Evolutionary conservation across 495 filamentous ascomycete genomes (phyloP), one percentile per base, ranked within the genome.

Genomic region (Podospora bellae-mahoneyi): DNA sequence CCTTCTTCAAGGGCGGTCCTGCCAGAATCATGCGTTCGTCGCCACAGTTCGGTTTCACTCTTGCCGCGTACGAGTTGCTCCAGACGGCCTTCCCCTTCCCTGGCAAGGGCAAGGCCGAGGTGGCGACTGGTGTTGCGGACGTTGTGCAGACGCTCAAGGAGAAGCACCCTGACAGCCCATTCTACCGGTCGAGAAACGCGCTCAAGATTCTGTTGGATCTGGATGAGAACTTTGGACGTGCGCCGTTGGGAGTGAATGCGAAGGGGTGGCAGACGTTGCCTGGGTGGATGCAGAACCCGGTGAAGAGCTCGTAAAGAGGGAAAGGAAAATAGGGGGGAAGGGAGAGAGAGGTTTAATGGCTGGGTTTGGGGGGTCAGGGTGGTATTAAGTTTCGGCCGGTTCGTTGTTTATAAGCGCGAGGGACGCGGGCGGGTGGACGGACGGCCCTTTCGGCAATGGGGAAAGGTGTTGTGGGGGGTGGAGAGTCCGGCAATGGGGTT

Each of bases 1-100:
- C 95, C 56, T 99, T 98, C 86, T 99, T 97, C 88, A 98, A 98
- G 81, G 95, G 95, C 67, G 95, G 95, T 0, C 93, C 95, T 5
- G 95, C 95, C 16, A 92, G 95, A 82, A 93, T 99, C 71, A 68
- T 98, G 73, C 89, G 95, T 71, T 96, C 92, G 4, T 97, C 93
- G 0, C 95, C 95, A 23, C 95, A 99, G 75, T 99, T 99, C 80
- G 95, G 95, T 66, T 98, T 97, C 81, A 99, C 95, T 2, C 86
- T 99, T 9, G 95, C 95, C 4, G 90, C 90, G 9, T 99, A 98
- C 77, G 95, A 99, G 78, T 82, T 99, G 28, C 83, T 99, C 61
- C 92, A 97, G 83, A 91, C 86, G 64, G 55, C 87, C 64, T 80
- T 99, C 55, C 95, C 96, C 4, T 88, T 93, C 84, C 92, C 92